Conservation (phyloP, 2,329 filamentous ascomycete species). For the Westerdykella ornata region DNA sequence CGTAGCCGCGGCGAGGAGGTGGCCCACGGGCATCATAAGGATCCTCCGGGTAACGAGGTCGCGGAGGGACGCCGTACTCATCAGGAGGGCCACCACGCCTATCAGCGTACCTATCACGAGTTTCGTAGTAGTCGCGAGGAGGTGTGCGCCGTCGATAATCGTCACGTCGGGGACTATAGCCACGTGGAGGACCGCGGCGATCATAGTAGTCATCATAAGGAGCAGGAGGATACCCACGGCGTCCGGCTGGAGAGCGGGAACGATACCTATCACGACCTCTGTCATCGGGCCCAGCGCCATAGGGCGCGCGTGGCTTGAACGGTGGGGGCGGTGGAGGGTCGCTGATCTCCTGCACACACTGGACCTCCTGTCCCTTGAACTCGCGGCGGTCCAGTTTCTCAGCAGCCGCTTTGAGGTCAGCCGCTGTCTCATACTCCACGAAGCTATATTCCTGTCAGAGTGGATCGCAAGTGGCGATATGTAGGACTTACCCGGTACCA, state of each 20-base stretch:
- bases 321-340: constrained; percentile 32
- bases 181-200: constrained; percentile 71
- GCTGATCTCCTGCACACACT: constrained; percentile 77
- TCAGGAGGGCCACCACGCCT: constrained; percentile 69
- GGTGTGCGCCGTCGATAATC: constrained; percentile 81
- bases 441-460: constrained; percentile 55
- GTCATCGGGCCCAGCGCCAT: constrained; percentile 51
- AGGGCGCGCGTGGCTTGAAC: constrained; percentile 32
- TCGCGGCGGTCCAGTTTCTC: constrained; percentile 90
- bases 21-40: constrained; percentile 57
- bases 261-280: constrained; percentile 65
- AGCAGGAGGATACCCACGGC: constrained; percentile 56
- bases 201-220: constrained; percentile 66
- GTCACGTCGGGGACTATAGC: constrained; percentile 76
- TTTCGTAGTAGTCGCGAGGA: constrained; percentile 80
- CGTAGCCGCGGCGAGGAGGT: constrained; percentile 51
- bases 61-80: constrained; percentile 58
- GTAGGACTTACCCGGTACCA: constrained; percentile 70
- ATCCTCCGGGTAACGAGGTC: constrained; percentile 63
- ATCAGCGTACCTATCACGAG: constrained; percentile 47
- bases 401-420: constrained; percentile 81
- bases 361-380: constrained; percentile 84
- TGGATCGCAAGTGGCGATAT: constrained; percentile 1
- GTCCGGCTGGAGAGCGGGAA: constrained; percentile 62
- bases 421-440: constrained; percentile 92